Evolutionary conservation across 352 stramenopile genomes (phyloP).

Genomic region (Phytophthora litchii): DNA sequence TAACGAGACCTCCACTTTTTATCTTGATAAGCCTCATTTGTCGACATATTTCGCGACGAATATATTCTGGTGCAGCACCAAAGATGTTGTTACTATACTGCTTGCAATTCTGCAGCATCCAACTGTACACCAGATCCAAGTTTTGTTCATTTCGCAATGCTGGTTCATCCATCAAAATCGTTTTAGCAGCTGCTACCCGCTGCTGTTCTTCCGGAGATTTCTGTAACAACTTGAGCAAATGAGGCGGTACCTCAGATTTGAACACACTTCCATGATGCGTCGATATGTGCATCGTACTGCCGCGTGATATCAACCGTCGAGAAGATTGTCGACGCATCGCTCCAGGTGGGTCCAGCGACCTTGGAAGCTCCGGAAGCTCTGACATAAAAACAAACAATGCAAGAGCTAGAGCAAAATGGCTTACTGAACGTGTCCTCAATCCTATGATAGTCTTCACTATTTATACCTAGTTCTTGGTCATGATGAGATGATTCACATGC

Average conservation of each 20-base stretch:
- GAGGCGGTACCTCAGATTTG: slow-evolving; percentile 46
- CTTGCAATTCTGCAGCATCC: slow-evolving; percentile 84
- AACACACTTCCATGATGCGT: slow-evolving; percentile 13
- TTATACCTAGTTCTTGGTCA: too few species aligned
- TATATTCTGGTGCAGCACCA: slow-evolving; percentile 73
- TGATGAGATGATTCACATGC: too few species aligned
- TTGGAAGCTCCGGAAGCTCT: slow-evolving; percentile 35
- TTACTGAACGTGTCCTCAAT: too few species aligned
- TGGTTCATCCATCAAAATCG: slow-evolving; percentile 57
- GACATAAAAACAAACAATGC: slow-evolving; percentile 17
- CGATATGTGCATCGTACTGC: slow-evolving; percentile 9
- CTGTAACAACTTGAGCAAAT: slow-evolving; percentile 64
- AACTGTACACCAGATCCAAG: slow-evolving; percentile 74
- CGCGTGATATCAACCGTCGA: slow-evolving; percentile 1
- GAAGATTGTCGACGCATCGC: slow-evolving; percentile 32
- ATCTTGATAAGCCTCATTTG: slow-evolving; percentile 77
- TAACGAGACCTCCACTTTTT: slow-evolving; percentile 58
- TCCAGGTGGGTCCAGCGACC: slow-evolving; percentile 5
- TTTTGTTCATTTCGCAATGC: slow-evolving; percentile 64
- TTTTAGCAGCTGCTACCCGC: slow-evolving; percentile 56
- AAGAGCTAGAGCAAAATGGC: too few species aligned
- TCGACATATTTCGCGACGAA: slow-evolving; percentile 75
- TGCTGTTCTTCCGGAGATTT: slow-evolving; percentile 60
- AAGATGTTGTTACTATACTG: slow-evolving; percentile 88
- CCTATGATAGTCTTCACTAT: too few species aligned